Evolutionary conservation across 2,329 filamentous ascomycete species (phyloP).

Genomic region (Sporothrix humicola): DNA sequence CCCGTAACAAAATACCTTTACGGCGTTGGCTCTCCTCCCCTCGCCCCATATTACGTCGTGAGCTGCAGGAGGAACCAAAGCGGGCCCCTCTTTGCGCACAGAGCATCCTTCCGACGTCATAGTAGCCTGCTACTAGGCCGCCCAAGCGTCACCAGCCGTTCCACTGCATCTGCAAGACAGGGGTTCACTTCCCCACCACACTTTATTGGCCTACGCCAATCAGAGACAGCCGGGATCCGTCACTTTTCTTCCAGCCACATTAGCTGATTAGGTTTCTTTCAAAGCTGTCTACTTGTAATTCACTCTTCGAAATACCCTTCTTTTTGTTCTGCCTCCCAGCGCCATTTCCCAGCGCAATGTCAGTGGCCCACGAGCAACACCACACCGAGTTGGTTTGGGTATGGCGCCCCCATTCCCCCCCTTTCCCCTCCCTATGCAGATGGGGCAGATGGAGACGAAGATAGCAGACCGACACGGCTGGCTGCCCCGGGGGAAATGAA

Average conservation of each 20-base stretch:
- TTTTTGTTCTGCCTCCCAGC: neutral
- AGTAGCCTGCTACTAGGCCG: slow-evolving; percentile 25
- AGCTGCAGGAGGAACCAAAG: slow-evolving; percentile 24
- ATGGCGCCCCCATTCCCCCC: neutral
- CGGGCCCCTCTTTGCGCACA: slow-evolving; percentile 20
- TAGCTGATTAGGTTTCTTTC: neutral
- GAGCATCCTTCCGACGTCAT: slow-evolving; percentile 34
- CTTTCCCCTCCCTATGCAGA: slow-evolving; percentile 1
- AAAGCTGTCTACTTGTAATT: neutral
- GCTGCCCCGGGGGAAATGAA: neutral
- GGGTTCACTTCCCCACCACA: slow-evolving; percentile 31
- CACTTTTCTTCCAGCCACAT: slow-evolving; percentile 25
- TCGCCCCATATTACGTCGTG: slow-evolving; percentile 29
- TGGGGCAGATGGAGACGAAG: neutral
- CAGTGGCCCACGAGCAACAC: neutral
- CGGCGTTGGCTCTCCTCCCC: neutral
- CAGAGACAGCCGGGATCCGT: slow-evolving; percentile 27
- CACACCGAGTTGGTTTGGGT: slow-evolving; percentile 30
- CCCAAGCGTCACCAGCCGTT: slow-evolving; percentile 32
- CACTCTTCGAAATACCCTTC: neutral
- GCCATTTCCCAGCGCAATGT: neutral
- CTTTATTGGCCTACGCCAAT: slow-evolving; percentile 27
- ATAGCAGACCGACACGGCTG: slow-evolving; percentile 20
- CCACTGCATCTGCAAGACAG: slow-evolving; percentile 35
- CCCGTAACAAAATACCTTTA: slow-evolving; percentile 4